Base-by-base conservation (phyloP, 2,329 filamentous ascomycete genomes). In the Ilyonectria robusta region DNA sequence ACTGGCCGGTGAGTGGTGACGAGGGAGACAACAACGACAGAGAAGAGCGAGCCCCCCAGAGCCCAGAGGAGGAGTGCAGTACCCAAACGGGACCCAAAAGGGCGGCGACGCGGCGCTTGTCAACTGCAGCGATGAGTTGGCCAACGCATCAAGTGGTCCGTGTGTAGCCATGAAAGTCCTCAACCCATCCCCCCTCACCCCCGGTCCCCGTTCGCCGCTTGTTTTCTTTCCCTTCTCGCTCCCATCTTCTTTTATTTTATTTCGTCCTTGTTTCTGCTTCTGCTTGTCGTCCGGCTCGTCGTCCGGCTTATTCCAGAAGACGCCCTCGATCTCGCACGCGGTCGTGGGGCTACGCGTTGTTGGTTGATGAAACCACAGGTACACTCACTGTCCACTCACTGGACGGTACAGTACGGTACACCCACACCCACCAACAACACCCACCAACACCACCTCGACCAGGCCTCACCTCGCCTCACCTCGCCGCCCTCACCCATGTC, bases 111-210 rank as follows among this genome's bases (percentile, higher is more conserved):
- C 74, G 74, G 75, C 75, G 74, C 76, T 76, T 78, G 77, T 74
- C 75, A 76, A 76, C 78, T 91, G 80, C 80, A 81, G 70, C 78
- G 78, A 80, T 81, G 80, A 80, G 80, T 78, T 81, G 79, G 79
- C 79, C 79, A 81, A 81, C 79, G 78, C 79, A 81, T 79, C 78
- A 80, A 79, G 79, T 81, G 80, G 79, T 78, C 79, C 80, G 78
- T 81, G 79, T 80, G 78, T 79, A 80, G 79, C 78, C 75, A 72
- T 74, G 68, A 66, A 73, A 69, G 70, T 70, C 68, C 72, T 76
- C 72, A 75, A 74, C 74, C 72, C 72, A 72, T 71, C 65, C 62
- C 59, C 69, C 62, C 62, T 67, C 70, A 66, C 64, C 62, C 69
- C 59, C 48, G 46, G 47, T 54, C 71, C 60, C 65, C 59, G 58